Evolutionary conservation across 306 rosid species (phyloP).

Genomic region (Cicer cuneatum): DNA sequence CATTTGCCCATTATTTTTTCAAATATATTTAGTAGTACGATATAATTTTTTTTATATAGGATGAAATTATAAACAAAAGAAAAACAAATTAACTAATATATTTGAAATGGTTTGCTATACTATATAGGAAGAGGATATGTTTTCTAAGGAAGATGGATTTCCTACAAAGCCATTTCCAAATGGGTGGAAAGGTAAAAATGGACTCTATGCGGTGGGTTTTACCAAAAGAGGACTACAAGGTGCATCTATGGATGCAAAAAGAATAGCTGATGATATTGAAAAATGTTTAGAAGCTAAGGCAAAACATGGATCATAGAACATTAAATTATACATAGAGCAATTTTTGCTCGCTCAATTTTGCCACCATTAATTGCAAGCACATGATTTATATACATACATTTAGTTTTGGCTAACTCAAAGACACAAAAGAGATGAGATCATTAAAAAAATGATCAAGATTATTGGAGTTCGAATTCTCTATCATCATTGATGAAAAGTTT

Average conservation of each 20-base stretch:
- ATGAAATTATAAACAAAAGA: too few species aligned
- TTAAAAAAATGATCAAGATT: not conserved
- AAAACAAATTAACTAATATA: conserved; percentile 9
- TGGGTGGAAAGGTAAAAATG: conserved; percentile 92
- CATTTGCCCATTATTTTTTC: too few species aligned
- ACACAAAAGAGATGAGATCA: not conserved
- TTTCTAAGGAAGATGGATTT: conserved; percentile 78
- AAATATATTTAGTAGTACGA: too few species aligned
- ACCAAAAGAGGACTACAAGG: conserved; percentile 92
- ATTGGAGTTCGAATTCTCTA: not conserved
- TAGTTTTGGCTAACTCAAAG: conserved; percentile 27
- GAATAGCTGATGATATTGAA: conserved; percentile 82
- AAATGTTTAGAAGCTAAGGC: conserved; percentile 62
- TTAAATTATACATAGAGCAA: not conserved
- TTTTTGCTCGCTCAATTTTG: conserved; percentile 51
- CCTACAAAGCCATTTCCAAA: conserved; percentile 78
- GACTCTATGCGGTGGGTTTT: conserved; percentile 92
- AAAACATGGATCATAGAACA: conserved; percentile 36
- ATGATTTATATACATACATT: not conserved
- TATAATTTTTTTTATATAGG: too few species aligned
- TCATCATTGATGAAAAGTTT: too few species aligned
- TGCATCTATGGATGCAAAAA: conserved; percentile 79
- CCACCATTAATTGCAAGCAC: conserved; percentile 40
- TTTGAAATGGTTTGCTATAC: conserved; percentile 5
- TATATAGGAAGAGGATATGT: conserved; percentile 82